Evolutionary conservation across 2,329 filamentous ascomycete species (phyloP).

Genomic region (Colletotrichum destructivum): DNA sequence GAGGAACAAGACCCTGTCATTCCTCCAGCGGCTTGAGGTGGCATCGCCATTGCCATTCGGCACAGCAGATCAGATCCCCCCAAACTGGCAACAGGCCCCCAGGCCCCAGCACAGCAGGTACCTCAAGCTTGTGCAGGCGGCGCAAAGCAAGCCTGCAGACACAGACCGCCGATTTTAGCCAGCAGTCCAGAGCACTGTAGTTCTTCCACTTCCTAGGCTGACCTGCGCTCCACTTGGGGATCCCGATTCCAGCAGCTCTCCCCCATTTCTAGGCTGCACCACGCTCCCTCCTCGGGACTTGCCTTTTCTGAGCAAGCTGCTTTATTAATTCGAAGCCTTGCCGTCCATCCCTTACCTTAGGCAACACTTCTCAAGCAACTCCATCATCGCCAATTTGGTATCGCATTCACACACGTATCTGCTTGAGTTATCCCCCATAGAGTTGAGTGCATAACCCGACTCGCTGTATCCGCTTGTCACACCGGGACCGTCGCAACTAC

Average conservation of each 20-base stretch:
- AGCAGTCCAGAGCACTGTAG: conserved; percentile 13
- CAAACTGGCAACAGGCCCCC: conserved; percentile 7
- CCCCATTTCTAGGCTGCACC: conserved; percentile 40
- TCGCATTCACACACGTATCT: conserved; percentile 21
- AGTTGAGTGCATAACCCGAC: conserved; percentile 24
- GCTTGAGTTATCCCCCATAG: conserved; percentile 11
- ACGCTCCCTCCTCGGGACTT: conserved; percentile 28
- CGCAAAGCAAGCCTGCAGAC: not conserved
- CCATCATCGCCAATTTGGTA: conserved; percentile 31
- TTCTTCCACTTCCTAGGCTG: conserved; percentile 26
- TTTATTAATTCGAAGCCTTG: conserved; percentile 40
- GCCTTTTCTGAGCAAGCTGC: conserved; percentile 31
- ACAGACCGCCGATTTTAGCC: not conserved
- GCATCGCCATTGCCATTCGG: conserved; percentile 1
- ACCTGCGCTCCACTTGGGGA: conserved; percentile 33
- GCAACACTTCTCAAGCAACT: conserved; percentile 30
- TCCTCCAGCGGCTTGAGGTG: conserved; percentile 15
- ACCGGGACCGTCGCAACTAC: conserved; percentile 29
- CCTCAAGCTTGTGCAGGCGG: conserved; percentile 23
- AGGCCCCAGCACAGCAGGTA: conserved; percentile 1
- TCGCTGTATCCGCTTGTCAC: conserved; percentile 19
- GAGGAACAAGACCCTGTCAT: conserved; percentile 14
- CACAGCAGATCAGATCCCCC: conserved; percentile 1
- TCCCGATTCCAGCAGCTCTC: conserved; percentile 34
- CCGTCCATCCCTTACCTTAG: conserved; percentile 35